Conservation (phyloP, 2,329 filamentous ascomycete genomes). For the Hymenoscyphus scutula region DNA sequence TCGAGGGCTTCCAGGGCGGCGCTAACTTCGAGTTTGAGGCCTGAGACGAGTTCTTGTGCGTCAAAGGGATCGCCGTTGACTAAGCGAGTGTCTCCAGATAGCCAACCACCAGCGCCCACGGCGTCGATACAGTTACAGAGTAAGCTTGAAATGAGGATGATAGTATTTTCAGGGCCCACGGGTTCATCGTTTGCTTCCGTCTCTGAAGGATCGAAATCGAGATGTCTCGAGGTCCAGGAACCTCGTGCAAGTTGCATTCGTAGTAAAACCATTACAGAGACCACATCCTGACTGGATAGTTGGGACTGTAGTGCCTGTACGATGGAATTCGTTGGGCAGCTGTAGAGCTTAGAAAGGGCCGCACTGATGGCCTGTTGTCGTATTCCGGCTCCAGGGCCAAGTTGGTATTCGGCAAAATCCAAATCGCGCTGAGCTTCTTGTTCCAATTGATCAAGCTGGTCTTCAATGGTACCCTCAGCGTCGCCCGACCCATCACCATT, state of each 20-base stretch:
- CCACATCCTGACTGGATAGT: conserved; percentile 64
- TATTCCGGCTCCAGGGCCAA: conserved; percentile 61
- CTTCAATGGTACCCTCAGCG: conserved; percentile 30
- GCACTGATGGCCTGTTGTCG: conserved; percentile 64
- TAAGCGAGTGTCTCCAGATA: conserved; percentile 58
- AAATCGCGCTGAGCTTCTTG: conserved; percentile 64
- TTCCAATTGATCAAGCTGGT: conserved; percentile 50
- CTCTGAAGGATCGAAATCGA: conserved; percentile 50
- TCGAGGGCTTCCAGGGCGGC: conserved; percentile 70
- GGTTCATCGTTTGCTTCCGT: conserved; percentile 47
- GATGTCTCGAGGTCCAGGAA: conserved; percentile 72
- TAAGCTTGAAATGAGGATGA: conserved; percentile 68
- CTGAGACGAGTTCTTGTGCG: conserved; percentile 61
- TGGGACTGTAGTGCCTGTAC: conserved; percentile 61
- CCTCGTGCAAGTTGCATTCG: conserved; percentile 71
- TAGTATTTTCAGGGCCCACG: conserved; percentile 60
- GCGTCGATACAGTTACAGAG: conserved; percentile 73
- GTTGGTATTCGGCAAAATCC: conserved; percentile 63
- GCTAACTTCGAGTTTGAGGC: conserved; percentile 66
- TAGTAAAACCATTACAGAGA: conserved; percentile 70
- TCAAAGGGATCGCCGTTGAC: conserved; percentile 47
- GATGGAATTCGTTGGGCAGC: conserved; percentile 59
- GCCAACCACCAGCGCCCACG: conserved; percentile 71
- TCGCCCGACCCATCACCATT: conserved; percentile 23
- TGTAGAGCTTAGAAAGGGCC: conserved; percentile 67